Conservation (phyloP, 2,329 filamentous ascomycete genomes). For the Aspergillus aculeatus region DNA sequence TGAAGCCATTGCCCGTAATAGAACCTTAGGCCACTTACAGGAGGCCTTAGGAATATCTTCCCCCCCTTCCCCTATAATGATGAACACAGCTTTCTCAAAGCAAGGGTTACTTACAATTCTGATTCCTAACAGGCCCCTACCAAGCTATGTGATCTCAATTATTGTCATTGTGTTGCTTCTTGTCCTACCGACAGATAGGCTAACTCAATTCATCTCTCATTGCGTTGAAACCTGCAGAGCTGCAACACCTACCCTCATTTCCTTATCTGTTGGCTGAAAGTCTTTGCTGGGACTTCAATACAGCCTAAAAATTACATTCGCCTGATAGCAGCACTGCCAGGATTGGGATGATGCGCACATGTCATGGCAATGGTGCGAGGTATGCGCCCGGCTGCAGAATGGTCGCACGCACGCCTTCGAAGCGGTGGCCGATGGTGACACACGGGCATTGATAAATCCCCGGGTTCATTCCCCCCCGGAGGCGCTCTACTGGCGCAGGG, state of each 20-base stretch:
- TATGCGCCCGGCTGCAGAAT: background rate
- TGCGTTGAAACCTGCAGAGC: background rate
- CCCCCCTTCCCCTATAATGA: background rate
- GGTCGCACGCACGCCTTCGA: background rate
- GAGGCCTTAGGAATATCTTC: background rate
- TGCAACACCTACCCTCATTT: background rate
- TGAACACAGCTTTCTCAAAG: background rate
- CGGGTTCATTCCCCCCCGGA: background rate
- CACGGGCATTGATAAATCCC: background rate
- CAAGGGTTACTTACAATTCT: background rate
- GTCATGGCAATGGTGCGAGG: background rate
- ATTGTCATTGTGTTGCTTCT: background rate
- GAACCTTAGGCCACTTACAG: background rate
- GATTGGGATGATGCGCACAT: background rate
- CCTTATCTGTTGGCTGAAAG: background rate
- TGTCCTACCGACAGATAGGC: background rate
- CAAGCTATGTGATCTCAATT: background rate
- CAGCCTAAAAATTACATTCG: background rate
- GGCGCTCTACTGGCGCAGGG: background rate
- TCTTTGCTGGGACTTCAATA: too few relatives aligned
- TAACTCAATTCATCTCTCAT: background rate
- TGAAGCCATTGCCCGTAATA: background rate
- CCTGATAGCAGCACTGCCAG: background rate
- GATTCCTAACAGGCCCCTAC: background rate
- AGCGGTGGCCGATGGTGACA: background rate